Evolutionary conservation across 345 rosid genomes (phyloP).

Genomic region (Rhodomyrtus tomentosa): DNA sequence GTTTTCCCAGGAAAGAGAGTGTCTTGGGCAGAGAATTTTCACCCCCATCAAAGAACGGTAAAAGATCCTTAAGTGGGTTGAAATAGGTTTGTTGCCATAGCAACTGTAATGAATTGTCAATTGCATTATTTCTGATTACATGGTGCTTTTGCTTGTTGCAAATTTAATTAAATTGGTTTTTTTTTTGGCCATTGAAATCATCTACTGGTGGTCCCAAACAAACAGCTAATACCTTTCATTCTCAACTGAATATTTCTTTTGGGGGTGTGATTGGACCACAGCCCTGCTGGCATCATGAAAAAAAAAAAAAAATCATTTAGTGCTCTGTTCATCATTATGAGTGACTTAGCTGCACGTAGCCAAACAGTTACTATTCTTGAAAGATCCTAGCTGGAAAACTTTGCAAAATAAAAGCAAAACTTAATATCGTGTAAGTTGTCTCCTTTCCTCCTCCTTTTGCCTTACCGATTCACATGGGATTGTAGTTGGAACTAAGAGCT

Average conservation of each 20-base stretch:
- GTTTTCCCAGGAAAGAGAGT: not conserved
- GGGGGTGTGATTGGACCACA: conserved; percentile 12
- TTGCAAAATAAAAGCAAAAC: not conserved
- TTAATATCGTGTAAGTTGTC: not conserved
- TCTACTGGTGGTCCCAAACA: conserved; percentile 14
- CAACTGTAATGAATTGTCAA: not conserved
- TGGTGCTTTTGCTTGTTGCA: not conserved
- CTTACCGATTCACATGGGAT: not conserved
- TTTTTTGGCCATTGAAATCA: not conserved
- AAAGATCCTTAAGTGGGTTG: not conserved
- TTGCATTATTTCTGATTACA: not conserved
- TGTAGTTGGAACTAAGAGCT: not conserved
- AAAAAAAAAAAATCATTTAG: not conserved
- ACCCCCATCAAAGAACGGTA: not conserved
- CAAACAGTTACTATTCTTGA: not conserved
- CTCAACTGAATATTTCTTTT: conserved; percentile 1
- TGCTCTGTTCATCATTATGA: conserved; percentile 2
- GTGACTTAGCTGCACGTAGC: not conserved
- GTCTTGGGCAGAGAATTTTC: not conserved
- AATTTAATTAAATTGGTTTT: not conserved
- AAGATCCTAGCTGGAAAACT: not conserved
- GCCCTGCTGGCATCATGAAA: conserved; percentile 6
- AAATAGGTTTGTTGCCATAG: not conserved
- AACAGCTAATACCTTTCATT: not conserved
- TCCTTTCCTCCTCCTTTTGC: not conserved